phyloP scores from a whole-genome alignment of 1,284 basidiomycete species.

The Apiotrichum akiyoshidainum region DNA sequence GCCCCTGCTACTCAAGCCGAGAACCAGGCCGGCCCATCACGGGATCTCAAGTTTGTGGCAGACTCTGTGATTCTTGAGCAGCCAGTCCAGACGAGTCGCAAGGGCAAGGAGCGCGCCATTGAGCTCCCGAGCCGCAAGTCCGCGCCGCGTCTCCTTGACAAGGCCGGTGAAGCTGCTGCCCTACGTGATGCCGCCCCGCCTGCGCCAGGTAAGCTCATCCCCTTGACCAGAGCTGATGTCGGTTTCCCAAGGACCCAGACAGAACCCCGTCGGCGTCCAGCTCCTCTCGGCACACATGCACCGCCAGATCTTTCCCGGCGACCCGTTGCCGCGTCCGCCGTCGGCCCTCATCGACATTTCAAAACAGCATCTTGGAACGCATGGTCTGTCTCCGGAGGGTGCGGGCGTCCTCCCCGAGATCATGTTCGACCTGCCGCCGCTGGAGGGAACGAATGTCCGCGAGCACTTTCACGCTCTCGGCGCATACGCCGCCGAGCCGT shows the following conservation, averaged over 20 bases:
- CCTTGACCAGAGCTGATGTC: background rate
- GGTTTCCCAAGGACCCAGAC: slow-evolving; percentile 34
- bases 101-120: slow-evolving; percentile 29
- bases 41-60: background rate
- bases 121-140: background rate
- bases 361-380: slow-evolving; percentile 69
- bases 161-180: background rate
- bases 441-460: slow-evolving; percentile 77
- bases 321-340: slow-evolving; percentile 63
- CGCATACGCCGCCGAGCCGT: slow-evolving; percentile 68
- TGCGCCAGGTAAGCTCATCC: background rate
- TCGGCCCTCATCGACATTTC: slow-evolving; percentile 68
- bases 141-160: background rate
- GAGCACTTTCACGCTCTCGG: slow-evolving; percentile 89
- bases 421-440: slow-evolving; percentile 73
- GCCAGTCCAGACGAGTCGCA: background rate
- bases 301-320: slow-evolving; percentile 75
- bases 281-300: slow-evolving; percentile 78
- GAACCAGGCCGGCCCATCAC: slow-evolving; percentile 1
- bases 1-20: background rate
- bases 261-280: slow-evolving; percentile 89
- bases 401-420: slow-evolving; percentile 76
- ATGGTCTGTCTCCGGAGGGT: slow-evolving; percentile 74
- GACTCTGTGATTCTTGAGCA: background rate
- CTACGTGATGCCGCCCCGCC: background rate